Evolutionary conservation across 176 grass and related monocot species (phyloP).

Genomic region (Musa beccarii): DNA sequence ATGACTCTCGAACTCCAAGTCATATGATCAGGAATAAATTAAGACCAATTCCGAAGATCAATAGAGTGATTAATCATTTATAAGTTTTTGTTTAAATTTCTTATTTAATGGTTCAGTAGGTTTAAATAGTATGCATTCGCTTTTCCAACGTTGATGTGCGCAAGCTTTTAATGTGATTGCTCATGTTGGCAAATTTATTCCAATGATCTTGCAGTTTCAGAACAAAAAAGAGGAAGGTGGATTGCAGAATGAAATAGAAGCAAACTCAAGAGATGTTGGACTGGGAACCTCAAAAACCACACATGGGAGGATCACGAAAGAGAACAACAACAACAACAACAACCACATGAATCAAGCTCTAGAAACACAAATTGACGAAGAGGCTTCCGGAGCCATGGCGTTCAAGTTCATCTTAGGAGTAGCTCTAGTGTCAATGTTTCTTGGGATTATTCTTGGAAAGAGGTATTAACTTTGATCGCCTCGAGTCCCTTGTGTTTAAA

Average conservation of each 20-base stretch:
- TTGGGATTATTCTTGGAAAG: conserved; percentile 78
- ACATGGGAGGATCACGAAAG: conserved; percentile 23
- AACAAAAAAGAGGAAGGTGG: conserved; percentile 8
- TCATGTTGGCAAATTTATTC: conserved; percentile 3
- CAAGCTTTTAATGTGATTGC: background rate
- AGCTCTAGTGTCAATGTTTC: conserved; percentile 55
- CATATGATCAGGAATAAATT: too few relatives aligned
- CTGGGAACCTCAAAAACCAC: conserved; percentile 17
- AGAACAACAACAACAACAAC: background rate
- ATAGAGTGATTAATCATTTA: too few relatives aligned
- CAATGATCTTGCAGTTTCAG: conserved; percentile 28
- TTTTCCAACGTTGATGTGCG: background rate
- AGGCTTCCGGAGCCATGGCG: conserved; percentile 79
- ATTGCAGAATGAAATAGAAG: conserved; percentile 1
- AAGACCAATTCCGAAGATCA: too few relatives aligned
- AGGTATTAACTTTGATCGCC: conserved; percentile 38
- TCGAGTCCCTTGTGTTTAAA: background rate
- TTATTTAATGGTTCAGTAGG: background rate
- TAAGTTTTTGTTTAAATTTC: too few relatives aligned
- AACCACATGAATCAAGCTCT: conserved; percentile 3
- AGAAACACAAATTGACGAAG: conserved; percentile 25
- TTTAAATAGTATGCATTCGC: background rate
- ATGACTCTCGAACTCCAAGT: too few relatives aligned
- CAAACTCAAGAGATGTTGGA: conserved; percentile 40
- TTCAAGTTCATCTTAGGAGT: conserved; percentile 87